phyloP scores from a whole-genome alignment of 768 basidiomycete genomes.

The Russula ochroleuca region DNA sequence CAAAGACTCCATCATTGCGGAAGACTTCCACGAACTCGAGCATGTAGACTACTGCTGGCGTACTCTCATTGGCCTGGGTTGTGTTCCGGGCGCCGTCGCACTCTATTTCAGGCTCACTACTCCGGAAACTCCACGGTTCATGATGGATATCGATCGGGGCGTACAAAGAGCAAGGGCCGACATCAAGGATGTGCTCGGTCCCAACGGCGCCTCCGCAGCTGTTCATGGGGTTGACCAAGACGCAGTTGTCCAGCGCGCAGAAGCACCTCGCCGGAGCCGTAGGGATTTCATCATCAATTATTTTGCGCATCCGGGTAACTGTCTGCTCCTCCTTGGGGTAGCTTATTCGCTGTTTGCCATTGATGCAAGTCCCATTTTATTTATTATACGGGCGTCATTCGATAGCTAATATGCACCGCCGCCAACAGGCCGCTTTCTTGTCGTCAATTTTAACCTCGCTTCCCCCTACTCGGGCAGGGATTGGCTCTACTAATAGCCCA shows the following conservation, averaged over 20 bases:
- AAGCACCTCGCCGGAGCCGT: slow-evolving; percentile 62
- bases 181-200: slow-evolving; percentile 60
- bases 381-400: not conserved
- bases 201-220: slow-evolving; percentile 30
- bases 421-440: slow-evolving; percentile 65
- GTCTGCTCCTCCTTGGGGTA: slow-evolving; percentile 71
- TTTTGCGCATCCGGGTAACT: slow-evolving; percentile 70
- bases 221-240: slow-evolving; percentile 50
- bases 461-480: slow-evolving; percentile 42
- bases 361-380: slow-evolving; percentile 49
- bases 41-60: slow-evolving; percentile 81
- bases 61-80: slow-evolving; percentile 82
- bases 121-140: slow-evolving; percentile 86
- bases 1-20: slow-evolving; percentile 54
- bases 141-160: slow-evolving; percentile 88
- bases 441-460: slow-evolving; percentile 63
- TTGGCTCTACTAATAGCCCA: slow-evolving; percentile 48
- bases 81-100: slow-evolving; percentile 72
- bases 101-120: slow-evolving; percentile 92
- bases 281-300: slow-evolving; percentile 63
- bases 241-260: slow-evolving; percentile 51
- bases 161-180: slow-evolving; percentile 68
- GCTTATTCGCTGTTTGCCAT: slow-evolving; percentile 88
- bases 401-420: not conserved
- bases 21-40: slow-evolving; percentile 37